Conservation (phyloP, 1,284 basidiomycete genomes). For the Ganoderma lucidum region DNA sequence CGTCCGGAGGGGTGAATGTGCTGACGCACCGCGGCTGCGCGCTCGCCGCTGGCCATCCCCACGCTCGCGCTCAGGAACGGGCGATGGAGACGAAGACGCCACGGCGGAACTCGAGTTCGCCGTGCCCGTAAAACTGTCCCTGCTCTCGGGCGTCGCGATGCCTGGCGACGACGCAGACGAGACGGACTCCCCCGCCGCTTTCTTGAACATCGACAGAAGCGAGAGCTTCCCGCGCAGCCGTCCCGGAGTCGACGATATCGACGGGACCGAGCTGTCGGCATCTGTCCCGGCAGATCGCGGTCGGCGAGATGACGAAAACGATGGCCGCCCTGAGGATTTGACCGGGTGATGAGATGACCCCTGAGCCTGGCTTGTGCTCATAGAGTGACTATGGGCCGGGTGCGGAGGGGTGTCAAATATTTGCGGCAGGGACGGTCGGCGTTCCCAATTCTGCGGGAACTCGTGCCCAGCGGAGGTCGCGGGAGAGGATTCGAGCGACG, state of each 20-base stretch:
- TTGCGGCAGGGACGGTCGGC: conserved; percentile 49
- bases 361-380: conserved; percentile 28
- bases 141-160: conserved; percentile 34
- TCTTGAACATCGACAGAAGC: conserved; percentile 68
- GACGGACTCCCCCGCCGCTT: conserved; percentile 47
- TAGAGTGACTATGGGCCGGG: conserved; percentile 31
- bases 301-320: conserved; percentile 48
- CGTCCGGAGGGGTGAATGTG: conserved; percentile 27
- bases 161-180: conserved; percentile 11
- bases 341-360: conserved; percentile 49
- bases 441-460: conserved; percentile 22
- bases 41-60: neutral
- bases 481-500: conserved; percentile 40
- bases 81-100: conserved; percentile 39
- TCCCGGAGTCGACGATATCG: conserved; percentile 23
- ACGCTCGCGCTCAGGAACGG: conserved; percentile 33
- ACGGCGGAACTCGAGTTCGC: conserved; percentile 35
- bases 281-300: conserved; percentile 67
- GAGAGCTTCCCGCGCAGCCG: conserved; percentile 42
- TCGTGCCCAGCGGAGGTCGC: conserved; percentile 24
- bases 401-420: conserved; percentile 42
- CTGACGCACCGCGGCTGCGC: conserved; percentile 10
- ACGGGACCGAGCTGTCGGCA: conserved; percentile 45
- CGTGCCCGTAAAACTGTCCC: conserved; percentile 28
- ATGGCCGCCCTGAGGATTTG: conserved; percentile 31